Conservation (phyloP, 2,329 filamentous ascomycete species). For the Allantophomopsis cytisporea region DNA sequence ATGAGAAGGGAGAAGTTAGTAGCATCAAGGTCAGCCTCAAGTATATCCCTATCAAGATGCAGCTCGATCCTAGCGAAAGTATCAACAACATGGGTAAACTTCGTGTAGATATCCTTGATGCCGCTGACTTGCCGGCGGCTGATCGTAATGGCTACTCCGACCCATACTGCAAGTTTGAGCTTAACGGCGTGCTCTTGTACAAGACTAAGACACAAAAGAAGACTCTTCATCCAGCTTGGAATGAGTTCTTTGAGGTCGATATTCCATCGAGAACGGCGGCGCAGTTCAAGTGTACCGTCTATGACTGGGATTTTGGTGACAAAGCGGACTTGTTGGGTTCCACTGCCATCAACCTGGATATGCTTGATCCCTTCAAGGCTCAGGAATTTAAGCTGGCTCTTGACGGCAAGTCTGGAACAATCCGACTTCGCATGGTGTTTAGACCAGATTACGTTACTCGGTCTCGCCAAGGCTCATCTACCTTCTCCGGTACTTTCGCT, state of each 20-base stretch:
- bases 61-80: slow-evolving; percentile 84
- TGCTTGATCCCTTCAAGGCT: slow-evolving; percentile 73
- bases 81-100: slow-evolving; percentile 98
- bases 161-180: slow-evolving; percentile 87
- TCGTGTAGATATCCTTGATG: slow-evolving; percentile 86
- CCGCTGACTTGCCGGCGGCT: slow-evolving; percentile 74
- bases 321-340: slow-evolving; percentile 84
- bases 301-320: slow-evolving; percentile 94
- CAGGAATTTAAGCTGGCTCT: slow-evolving; percentile 63
- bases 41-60: slow-evolving; percentile 90
- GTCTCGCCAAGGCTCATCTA: slow-evolving; percentile 77
- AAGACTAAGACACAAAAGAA: slow-evolving; percentile 97
- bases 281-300: slow-evolving; percentile 72
- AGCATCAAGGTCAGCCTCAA: slow-evolving; percentile 86
- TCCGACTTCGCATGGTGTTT: slow-evolving; percentile 80
- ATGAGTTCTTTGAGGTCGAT: slow-evolving; percentile 81
- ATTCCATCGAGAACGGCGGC: slow-evolving; percentile 76
- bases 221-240: slow-evolving; percentile 88
- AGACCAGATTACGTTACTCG: slow-evolving; percentile 84
- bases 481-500: slow-evolving; percentile 83
- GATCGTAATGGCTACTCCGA: slow-evolving; percentile 96
- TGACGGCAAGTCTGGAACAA: slow-evolving; percentile 77
- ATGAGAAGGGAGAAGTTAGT: slow-evolving; percentile 61
- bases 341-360: slow-evolving; percentile 60
- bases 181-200: slow-evolving; percentile 81